A percentile compares a stretch with the other conserved stretches of the same genome.
Evolutionary conservation across 2,329 filamentous ascomycete species (phyloP).

Genomic region (Stachybotrys chartarum): DNA sequence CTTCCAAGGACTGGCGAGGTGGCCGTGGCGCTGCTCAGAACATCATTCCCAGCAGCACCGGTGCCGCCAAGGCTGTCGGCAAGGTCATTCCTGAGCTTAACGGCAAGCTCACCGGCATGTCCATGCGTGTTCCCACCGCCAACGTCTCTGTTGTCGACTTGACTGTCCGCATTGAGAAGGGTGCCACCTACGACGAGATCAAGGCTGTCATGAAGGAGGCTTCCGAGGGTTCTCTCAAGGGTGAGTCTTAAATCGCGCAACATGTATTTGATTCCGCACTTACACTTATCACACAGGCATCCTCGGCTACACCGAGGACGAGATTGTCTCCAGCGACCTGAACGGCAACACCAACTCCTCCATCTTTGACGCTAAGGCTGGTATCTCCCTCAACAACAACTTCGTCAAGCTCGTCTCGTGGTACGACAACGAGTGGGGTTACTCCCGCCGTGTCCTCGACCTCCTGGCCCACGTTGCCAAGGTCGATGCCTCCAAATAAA

Average conservation of each 20-base stretch:
- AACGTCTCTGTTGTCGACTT: slow-evolving; percentile 99
- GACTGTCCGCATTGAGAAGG: slow-evolving; percentile 90
- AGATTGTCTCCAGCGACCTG: slow-evolving; percentile 88
- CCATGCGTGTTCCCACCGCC: slow-evolving; percentile 96
- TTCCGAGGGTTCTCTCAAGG: slow-evolving; percentile 76
- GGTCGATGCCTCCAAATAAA: slow-evolving; percentile 53
- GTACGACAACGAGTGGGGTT: slow-evolving; percentile 99
- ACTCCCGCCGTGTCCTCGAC: slow-evolving; percentile 91
- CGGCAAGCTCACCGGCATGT: slow-evolving; percentile 99
- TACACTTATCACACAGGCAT: slow-evolving; percentile 49
- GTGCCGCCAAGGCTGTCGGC: slow-evolving; percentile 99
- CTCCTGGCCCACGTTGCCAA: slow-evolving; percentile 73
- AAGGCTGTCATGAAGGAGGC: slow-evolving; percentile 87
- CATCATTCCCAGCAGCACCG: slow-evolving; percentile 98
- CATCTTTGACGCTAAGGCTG: slow-evolving; percentile 99
- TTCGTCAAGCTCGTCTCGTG: slow-evolving; percentile 98
- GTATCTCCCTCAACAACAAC: slow-evolving; percentile 97
- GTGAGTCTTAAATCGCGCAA: slow-evolving; percentile 37
- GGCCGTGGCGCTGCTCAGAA: slow-evolving; percentile 98
- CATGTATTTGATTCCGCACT: slow-evolving; percentile 2
- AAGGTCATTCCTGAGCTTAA: slow-evolving; percentile 98
- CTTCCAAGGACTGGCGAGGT: slow-evolving; percentile 98
- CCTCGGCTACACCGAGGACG: slow-evolving; percentile 93
- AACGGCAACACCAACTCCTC: slow-evolving; percentile 90
- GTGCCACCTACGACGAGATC: slow-evolving; percentile 82